A percentile compares a stretch with the other conserved stretches of the same genome.
Conservation (phyloP, 768 basidiomycete genomes). For the Leccinellum luteum region DNA sequence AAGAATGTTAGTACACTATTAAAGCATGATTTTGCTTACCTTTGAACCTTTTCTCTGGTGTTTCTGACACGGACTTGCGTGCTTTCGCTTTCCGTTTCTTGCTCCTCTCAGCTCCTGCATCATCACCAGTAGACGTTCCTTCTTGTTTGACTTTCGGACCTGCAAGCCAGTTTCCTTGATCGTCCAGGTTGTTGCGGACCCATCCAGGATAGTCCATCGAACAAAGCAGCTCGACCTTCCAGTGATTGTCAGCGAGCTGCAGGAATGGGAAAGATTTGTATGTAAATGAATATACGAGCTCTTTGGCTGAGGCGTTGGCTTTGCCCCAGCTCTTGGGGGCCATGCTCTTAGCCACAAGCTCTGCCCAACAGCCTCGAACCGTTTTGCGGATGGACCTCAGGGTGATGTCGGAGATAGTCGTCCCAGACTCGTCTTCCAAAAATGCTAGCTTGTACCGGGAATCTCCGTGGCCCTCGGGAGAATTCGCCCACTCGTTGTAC, state of each 20-base stretch:
- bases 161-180: too few relatives aligned
- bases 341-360: not conserved
- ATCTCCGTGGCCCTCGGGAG: not conserved
- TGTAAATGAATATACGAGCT: not conserved
- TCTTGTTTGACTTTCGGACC: not conserved
- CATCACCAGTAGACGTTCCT: not conserved
- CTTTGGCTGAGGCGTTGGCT: not conserved
- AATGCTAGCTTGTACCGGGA: not conserved
- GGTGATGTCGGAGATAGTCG: not conserved
- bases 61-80: not conserved
- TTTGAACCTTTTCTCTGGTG: not conserved
- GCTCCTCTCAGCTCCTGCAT: too few relatives aligned
- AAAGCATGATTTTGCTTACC: too few relatives aligned
- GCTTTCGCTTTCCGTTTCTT: not conserved
- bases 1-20: too few relatives aligned
- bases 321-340: slow-evolving; percentile 10
- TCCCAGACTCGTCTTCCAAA: not conserved
- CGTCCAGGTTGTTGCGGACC: not conserved
- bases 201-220: not conserved
- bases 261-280: slow-evolving; percentile 1
- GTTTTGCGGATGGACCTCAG: slow-evolving; percentile 1
- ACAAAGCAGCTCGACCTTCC: not conserved
- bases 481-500: not conserved
- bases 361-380: not conserved
- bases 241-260: not conserved